phyloP scores from a whole-genome alignment of 345 rosid genomes.

The Nephelium lappaceum region DNA sequence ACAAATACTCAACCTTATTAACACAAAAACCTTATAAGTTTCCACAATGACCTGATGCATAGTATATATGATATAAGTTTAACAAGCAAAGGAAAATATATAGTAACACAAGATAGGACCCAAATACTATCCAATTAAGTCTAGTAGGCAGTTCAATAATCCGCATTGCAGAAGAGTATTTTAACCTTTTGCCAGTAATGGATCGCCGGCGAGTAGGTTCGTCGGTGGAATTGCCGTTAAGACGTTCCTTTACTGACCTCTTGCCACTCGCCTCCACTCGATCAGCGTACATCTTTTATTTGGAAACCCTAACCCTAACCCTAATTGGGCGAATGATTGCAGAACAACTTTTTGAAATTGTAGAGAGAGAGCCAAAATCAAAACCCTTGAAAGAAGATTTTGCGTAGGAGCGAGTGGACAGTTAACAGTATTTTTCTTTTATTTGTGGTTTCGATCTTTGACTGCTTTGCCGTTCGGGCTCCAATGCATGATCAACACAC shows the following conservation, averaged over 20 bases:
- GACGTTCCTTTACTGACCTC: conserved; percentile 72
- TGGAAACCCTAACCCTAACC: conserved; percentile 46
- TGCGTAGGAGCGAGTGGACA: not conserved
- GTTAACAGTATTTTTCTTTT: not conserved
- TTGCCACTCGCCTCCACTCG: conserved; percentile 67
- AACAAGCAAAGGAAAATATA: not conserved
- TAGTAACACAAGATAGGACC: not conserved
- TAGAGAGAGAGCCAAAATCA: not conserved
- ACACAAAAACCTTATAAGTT: not conserved
- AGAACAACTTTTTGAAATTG: not conserved
- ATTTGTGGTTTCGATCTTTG: not conserved
- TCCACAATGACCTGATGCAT: not conserved
- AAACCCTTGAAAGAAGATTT: not conserved
- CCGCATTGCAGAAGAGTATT: not conserved
- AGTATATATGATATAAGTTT: not conserved
- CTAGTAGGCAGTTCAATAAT: not conserved
- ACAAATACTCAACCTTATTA: not conserved
- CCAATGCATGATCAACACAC: too few relatives aligned
- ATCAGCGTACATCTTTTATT: conserved; percentile 86
- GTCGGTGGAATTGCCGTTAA: conserved; percentile 57
- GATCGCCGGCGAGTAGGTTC: conserved; percentile 57
- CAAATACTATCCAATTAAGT: not conserved
- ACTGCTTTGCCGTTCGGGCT: not conserved
- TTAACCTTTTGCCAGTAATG: conserved; percentile 84
- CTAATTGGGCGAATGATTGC: not conserved